Evolutionary conservation across 2,329 filamentous ascomycete species (phyloP), one percentile per base, ranked within the genome.

Genomic region (Aspergillus ruber): DNA sequence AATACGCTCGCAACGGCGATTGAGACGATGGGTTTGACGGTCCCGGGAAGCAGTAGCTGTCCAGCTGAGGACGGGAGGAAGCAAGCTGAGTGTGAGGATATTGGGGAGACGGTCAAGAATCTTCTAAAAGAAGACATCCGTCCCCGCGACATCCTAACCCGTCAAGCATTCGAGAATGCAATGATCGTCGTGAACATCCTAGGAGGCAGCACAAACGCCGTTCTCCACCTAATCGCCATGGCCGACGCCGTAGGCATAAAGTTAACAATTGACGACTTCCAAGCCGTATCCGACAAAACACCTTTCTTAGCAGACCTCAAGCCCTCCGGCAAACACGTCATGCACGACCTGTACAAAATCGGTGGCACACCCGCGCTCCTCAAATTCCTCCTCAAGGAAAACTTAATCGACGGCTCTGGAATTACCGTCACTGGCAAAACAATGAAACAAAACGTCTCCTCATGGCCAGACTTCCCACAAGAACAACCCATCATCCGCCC

Each of bases 171-270:
- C 56, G 85, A 89, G 69, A 83, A 90, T 62, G 86, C 86, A 58
- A 90, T 90, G 85, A 77, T 84, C 8, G 74, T 90, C 21, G 82
- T 88, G 51, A 89, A 82, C 61, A 83, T 90, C 53, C 84, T 87
- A 1, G 86, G 86, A 35, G 86, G 86, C 54, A 88, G 84, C 64
- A 90, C 86, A 49, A 90, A 90, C 66, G 86, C 86, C 29, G 86
- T 90, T 21, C 78, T 90, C 36, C 86, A 90, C 66, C 70, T 90
- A 27, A 86, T 90, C 61, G 86, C 86, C 58, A 88, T 90, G 48
- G 86, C 86, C 48, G 83, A 90, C 68, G 77, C 83, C 6, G 85
- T 88, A 12, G 86, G 85, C 56, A 78, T 90, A 63, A 85, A 87
- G 65, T 77, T 90, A 43, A 88, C 83, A 27, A 83, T 90, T 48